Conservation (phyloP, 306 rosid species). For the Trifolium subterraneum region DNA sequence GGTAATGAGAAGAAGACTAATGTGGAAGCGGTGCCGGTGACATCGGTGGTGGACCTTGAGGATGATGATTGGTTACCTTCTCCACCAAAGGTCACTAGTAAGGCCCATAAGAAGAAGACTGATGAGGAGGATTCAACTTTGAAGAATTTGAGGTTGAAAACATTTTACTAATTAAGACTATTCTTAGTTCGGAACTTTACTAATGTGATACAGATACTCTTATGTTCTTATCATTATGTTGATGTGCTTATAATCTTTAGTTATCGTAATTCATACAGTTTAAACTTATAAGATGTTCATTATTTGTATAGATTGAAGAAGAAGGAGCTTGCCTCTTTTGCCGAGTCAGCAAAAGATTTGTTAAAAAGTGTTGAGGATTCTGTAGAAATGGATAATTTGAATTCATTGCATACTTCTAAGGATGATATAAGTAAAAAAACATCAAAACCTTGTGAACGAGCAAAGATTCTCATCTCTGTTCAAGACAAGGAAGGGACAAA, state of each 20-base stretch:
- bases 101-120: constrained; percentile 22
- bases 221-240: constrained; percentile 16
- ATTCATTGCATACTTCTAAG: constrained; percentile 42
- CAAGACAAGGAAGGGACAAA: constrained; percentile 74
- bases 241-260: constrained; percentile 19
- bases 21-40: constrained; percentile 28
- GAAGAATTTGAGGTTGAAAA: constrained; percentile 67
- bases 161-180: not conserved
- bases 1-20: constrained; percentile 38
- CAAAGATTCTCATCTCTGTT: constrained; percentile 71
- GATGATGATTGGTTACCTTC: constrained; percentile 93
- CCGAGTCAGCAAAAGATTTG: constrained; percentile 67
- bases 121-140: constrained; percentile 70
- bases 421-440: constrained; percentile 49
- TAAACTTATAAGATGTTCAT: constrained; percentile 30
- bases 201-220: not conserved
- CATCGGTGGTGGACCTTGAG: constrained; percentile 52
- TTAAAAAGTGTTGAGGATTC: constrained; percentile 66
- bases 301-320: constrained; percentile 63
- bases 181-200: constrained; percentile 4
- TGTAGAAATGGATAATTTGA: constrained; percentile 46
- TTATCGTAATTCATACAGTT: not conserved
- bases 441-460: constrained; percentile 60
- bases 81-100: constrained; percentile 69
- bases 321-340: constrained; percentile 70